phyloP scores from a whole-genome alignment of 2,329 filamentous ascomycete species.

The Pseudogymnoascus sp. region DNA sequence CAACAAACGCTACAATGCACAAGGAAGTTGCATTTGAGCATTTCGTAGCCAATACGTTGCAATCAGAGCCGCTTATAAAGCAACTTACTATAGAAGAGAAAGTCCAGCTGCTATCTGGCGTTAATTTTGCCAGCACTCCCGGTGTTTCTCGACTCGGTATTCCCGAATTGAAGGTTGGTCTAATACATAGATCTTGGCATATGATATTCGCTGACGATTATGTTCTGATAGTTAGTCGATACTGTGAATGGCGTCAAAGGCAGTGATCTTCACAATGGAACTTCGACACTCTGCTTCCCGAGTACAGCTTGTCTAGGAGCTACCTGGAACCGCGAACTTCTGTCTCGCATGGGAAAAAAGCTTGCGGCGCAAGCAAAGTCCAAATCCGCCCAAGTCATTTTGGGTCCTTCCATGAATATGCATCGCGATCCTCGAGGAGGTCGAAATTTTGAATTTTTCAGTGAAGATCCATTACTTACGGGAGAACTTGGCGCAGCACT shows the following conservation, averaged over 20 bases:
- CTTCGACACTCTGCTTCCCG: slow-evolving; percentile 7
- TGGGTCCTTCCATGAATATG: slow-evolving; percentile 17
- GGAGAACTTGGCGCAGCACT: slow-evolving; percentile 26
- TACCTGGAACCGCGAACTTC: slow-evolving; percentile 25
- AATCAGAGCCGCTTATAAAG: slow-evolving; percentile 13
- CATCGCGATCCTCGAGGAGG: slow-evolving; percentile 23
- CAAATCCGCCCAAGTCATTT: slow-evolving; percentile 19
- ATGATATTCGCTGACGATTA: not conserved
- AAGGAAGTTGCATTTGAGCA: not conserved
- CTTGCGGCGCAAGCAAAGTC: slow-evolving; percentile 24
- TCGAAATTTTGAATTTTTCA: slow-evolving; percentile 27
- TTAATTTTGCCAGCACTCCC: slow-evolving; percentile 24
- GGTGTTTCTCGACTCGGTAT: slow-evolving; percentile 24
- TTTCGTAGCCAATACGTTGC: not conserved
- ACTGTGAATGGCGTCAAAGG: slow-evolving; percentile 16
- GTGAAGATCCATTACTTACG: slow-evolving; percentile 26
- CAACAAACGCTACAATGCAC: not conserved
- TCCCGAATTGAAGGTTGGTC: slow-evolving; percentile 24
- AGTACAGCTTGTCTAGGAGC: slow-evolving; percentile 19
- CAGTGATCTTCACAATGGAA: slow-evolving; percentile 9
- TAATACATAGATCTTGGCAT: not conserved
- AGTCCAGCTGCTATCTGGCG: slow-evolving; percentile 25
- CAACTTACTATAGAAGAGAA: slow-evolving; percentile 29
- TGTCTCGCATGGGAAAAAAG: slow-evolving; percentile 22
- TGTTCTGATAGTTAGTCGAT: slow-evolving; percentile 10